Conservation (phyloP, 2,329 filamentous ascomycete genomes). For the Nakataea oryzae region DNA sequence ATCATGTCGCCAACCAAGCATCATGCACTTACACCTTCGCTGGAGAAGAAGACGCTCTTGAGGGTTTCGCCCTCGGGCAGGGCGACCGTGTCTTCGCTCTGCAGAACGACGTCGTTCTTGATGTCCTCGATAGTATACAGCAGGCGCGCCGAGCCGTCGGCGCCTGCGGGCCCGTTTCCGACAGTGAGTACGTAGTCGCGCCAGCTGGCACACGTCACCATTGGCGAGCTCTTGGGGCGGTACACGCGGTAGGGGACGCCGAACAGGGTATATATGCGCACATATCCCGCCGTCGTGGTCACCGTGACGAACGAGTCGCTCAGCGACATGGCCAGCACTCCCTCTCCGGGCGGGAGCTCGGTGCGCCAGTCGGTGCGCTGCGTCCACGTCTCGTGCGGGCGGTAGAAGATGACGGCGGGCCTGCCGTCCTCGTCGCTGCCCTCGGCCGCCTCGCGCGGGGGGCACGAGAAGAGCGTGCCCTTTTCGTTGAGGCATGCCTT, state of each 20-base stretch:
- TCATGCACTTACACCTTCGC: conserved; percentile 60
- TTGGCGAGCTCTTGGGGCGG: conserved; percentile 79
- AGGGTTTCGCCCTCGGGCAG: conserved; percentile 64
- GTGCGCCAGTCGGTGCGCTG: conserved; percentile 84
- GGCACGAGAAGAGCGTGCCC: conserved; percentile 77
- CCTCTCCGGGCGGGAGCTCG: conserved; percentile 76
- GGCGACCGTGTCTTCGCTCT: conserved; percentile 86
- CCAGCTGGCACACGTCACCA: conserved; percentile 90
- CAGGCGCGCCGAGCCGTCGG: conserved; percentile 67
- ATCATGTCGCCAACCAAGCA: background rate
- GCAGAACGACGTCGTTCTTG: conserved; percentile 85
- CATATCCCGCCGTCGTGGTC: conserved; percentile 77
- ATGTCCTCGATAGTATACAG: conserved; percentile 92
- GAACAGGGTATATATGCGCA: conserved; percentile 86
- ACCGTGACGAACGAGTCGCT: conserved; percentile 87
- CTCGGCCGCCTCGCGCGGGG: conserved; percentile 32
- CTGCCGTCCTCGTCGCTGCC: conserved; percentile 28
- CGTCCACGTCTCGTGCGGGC: conserved; percentile 96
- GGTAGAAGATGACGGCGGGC: conserved; percentile 83
- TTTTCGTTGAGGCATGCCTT: conserved; percentile 86
- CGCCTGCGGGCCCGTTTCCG: conserved; percentile 70
- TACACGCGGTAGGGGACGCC: conserved; percentile 84
- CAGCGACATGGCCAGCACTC: conserved; percentile 77
- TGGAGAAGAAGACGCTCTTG: conserved; percentile 83
- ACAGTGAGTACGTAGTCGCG: conserved; percentile 93